Evolutionary conservation across 306 rosid genomes (phyloP), one percentile per base, ranked within the genome.

Genomic region (Vigna unguiculata): DNA sequence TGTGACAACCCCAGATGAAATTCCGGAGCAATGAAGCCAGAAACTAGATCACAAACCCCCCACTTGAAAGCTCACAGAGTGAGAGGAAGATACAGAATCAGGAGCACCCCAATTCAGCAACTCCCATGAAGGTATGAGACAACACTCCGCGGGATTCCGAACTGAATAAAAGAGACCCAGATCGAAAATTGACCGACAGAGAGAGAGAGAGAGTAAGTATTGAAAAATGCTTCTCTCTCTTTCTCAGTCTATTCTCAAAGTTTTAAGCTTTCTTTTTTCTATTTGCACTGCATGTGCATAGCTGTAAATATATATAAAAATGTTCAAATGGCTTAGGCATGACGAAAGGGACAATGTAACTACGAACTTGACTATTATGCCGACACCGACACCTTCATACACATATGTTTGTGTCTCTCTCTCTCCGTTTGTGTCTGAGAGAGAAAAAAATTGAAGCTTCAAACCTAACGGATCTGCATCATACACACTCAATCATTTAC

Each of bases 301-400:
- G 91, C 93, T 87, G 96, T 83, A 81, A 79, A 76, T 76, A 69
- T 72, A 76, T 85, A 82, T 71, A 53, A 34, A 22, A 78, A 75
- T n/a, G 47, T 13, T 10, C 32, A 77, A 77, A 82, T 75, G 83
- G 78, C 83, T 78, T 86, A 2, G 41, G 30, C 63, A 25, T 38
- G 78, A 85, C 77, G 93, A 89, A 91, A 91, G 90, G 32, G 97
- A 86, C 93, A 71, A 68, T 59, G 83, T 57, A 86, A 83, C 88
- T 30, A 80, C 71, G 60, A 59, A 71, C 77, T 76, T 20, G 73
- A 76, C 74, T 40, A 34, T 30, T 73, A 69, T 71, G 28, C 77
- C 63, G 25, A 78, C 95, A 90, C 95, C 97, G 97, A 91, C 97
- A 88, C 78, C 62, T 36, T 57, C 20, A 4, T 2, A 22, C 10